Percentiles rank a stretch among this genome's conserved stretches.
These are phyloP conservation scores for Boletales sp. DNA, from an alignment of 768 basidiomycete genomes.

Conservation along the genomic window DNA sequence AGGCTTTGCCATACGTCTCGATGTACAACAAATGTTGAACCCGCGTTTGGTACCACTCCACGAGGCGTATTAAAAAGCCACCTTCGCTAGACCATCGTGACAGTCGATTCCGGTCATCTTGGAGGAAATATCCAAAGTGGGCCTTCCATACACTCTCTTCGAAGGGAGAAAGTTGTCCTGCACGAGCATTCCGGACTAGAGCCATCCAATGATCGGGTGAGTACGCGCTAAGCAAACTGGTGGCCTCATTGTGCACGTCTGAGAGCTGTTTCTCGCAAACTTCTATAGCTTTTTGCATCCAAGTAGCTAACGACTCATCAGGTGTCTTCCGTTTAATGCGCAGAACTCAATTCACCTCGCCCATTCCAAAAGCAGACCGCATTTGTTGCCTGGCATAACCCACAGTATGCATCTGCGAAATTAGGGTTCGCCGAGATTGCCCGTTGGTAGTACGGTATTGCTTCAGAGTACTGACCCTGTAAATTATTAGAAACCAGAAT, in stretches of 20 bases:
- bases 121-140: constrained; percentile 30
- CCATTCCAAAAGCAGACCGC: constrained; percentile 47
- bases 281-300: constrained; percentile 36
- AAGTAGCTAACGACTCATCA: constrained; percentile 21
- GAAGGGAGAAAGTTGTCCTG: constrained; percentile 18
- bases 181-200: constrained; percentile 28
- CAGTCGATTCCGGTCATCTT: constrained; percentile 16
- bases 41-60: constrained; percentile 41
- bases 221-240: constrained; percentile 26
- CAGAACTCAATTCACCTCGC: constrained; percentile 24
- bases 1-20: constrained; percentile 30
- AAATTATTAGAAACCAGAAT: not conserved
- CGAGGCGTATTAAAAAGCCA: constrained; percentile 42
- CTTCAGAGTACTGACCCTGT: constrained; percentile 41
- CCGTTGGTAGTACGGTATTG: constrained; percentile 43
- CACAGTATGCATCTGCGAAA: constrained; percentile 47
- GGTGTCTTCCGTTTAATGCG: not conserved
- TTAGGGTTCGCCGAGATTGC: constrained; percentile 41
- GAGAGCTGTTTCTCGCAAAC: constrained; percentile 38
- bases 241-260: constrained; percentile 28
- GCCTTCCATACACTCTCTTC: constrained; percentile 32
- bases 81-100: constrained; percentile 27
- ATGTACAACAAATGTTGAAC: constrained; percentile 44
- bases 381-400: constrained; percentile 42
- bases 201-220: constrained; percentile 37